These are phyloP conservation scores for Fraxinus sp. DNA, from an alignment of 305 asterid species.

Conservation along the genomic window DNA sequence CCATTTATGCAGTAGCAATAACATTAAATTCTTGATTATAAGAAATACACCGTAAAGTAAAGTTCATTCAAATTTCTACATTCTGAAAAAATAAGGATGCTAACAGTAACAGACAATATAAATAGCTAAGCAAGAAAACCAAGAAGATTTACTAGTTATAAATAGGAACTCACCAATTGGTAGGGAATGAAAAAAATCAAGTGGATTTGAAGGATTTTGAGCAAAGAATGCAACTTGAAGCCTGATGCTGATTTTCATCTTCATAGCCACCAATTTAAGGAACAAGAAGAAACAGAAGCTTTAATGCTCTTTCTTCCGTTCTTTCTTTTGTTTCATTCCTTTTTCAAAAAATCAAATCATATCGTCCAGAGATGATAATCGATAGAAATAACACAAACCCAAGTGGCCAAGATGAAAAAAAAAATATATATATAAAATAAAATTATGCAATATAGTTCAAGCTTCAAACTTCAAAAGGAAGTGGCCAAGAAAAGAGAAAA, in stretches of 20 bases:
- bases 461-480: neutral
- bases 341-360: neutral
- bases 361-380: neutral
- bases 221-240: neutral
- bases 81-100: neutral
- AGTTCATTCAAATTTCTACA: neutral
- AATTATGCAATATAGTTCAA: neutral
- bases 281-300: neutral
- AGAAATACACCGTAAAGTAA: neutral
- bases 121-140: neutral
- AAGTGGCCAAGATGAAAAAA: neutral
- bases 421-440: neutral
- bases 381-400: neutral
- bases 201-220: neutral
- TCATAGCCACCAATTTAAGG: neutral
- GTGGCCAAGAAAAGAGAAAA: neutral
- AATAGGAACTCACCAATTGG: constrained; percentile 17
- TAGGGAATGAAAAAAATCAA: neutral
- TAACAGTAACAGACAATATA: neutral
- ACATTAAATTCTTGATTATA: neutral
- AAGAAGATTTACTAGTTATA: neutral
- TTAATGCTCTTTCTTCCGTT: neutral
- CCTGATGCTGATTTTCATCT: neutral
- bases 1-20: neutral
- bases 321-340: neutral